Evolutionary conservation across 257 asterid genomes (phyloP), one percentile per base, ranked within the genome.

Genomic region (Thymus quinquecostatus): DNA sequence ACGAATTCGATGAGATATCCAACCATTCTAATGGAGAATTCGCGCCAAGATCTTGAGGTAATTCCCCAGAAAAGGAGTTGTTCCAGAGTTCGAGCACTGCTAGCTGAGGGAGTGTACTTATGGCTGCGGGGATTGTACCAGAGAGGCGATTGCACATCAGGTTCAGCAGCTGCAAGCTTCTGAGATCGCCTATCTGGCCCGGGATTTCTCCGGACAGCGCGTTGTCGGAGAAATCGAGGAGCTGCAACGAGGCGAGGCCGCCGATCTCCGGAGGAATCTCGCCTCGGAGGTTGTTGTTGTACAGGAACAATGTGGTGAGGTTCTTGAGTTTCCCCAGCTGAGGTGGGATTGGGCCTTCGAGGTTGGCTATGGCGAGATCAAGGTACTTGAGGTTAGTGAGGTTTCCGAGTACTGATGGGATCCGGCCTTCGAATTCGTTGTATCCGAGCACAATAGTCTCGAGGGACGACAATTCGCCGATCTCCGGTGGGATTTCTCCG

Each of bases 1-100:
- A 68, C 1, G 68, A 68, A 45, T 87, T 87, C 5, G 86, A 73
- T 1, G 92, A 87, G 54, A 87, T 56, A 49, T 87, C 92, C 21
- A 87, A 54, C 84, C 83, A 77, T 3, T 63, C 71, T 1, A 87
- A 81, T 1, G 86, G 83, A 10, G 88, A 75, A 56, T 64, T 14
- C n/a, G 9, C 30, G 14, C 92, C 92, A 9, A 87, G 84, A 75
- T 82, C 70, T 5, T 38, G 45, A 0, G 89, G 89, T 14, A 85
- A 71, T 3, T 61, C 10, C 6, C 87, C 89, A 1, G 84, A 72
- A 0, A 85, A 60, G 0, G 77, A 61, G 75, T 85, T 85, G 69
- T 78, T 76, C 81, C 84, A 85, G 7, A 85, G 82, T 74, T 75
- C 74, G 21, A 85, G 78, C 10, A 73, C 82, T 6, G 58, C 69